These are phyloP conservation scores for Ceratobasidium theobromae DNA, from an alignment of 1,284 basidiomycete genomes.

Conservation along the genomic window DNA sequence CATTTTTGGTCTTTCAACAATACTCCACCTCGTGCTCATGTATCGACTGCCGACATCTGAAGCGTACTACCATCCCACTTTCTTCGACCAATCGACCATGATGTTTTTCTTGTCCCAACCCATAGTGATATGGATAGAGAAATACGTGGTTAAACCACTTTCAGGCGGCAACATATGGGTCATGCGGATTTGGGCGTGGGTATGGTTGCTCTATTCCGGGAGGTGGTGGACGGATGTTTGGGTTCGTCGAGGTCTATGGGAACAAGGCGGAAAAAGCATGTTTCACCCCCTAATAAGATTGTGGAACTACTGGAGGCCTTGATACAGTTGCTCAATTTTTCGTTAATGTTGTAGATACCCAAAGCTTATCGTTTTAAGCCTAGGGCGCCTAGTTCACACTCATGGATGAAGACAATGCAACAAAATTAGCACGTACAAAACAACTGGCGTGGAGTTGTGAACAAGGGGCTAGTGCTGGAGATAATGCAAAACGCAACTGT, in stretches of 20 bases:
- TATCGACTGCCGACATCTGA: constrained; percentile 22
- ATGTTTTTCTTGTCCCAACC: constrained; percentile 37
- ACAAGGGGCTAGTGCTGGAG: no score
- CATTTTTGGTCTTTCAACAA: constrained; percentile 30
- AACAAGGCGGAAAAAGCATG: constrained; percentile 25
- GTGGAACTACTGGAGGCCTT: constrained; percentile 28
- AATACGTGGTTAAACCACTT: constrained; percentile 26
- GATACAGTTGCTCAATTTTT: no score
- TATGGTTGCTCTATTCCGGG: constrained; percentile 35
- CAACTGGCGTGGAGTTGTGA: no score
- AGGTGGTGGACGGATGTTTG: constrained; percentile 37
- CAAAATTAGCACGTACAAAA: no score
- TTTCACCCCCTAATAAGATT: constrained; percentile 33
- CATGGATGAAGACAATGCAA: no score
- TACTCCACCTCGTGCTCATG: constrained; percentile 32
- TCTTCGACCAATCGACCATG: constrained; percentile 25
- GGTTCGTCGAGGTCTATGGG: constrained; percentile 34
- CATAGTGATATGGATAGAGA: constrained; percentile 32
- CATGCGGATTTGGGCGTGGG: constrained; percentile 31
- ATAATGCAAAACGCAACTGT: no score
- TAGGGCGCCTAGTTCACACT: no score
- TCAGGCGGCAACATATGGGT: constrained; percentile 4
- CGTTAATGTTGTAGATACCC: no score
- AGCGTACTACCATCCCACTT: constrained; percentile 1
- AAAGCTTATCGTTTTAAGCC: no score